Percentiles rank a stretch among this genome's conserved stretches.
These are phyloP conservation scores for Dictyostelium purpureum DNA, from an alignment of 78 protist species.

Conservation along the genomic window DNA sequence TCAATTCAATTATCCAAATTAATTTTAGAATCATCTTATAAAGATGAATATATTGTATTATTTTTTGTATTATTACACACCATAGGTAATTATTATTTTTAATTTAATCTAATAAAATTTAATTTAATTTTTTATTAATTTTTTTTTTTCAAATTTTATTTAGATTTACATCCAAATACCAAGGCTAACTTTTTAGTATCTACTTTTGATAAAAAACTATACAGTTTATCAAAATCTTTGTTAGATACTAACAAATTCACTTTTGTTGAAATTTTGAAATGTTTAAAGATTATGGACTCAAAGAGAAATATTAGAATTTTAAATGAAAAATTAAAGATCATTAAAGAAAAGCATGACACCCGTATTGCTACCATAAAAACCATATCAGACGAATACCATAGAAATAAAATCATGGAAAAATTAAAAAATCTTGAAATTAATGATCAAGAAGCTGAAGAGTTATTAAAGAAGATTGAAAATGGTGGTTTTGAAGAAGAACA, in stretches of 20 bases:
- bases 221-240: background rate
- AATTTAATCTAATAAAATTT: background rate
- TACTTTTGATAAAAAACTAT: constrained; percentile 18
- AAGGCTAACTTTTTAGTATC: constrained; percentile 17
- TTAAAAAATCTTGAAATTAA: too few relatives aligned
- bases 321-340: background rate
- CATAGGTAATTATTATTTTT: constrained; percentile 5
- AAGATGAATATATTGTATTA: constrained; percentile 40
- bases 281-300: constrained; percentile 73
- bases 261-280: constrained; percentile 71
- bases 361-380: constrained; percentile 2
- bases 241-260: constrained; percentile 48
- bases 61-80: constrained; percentile 40
- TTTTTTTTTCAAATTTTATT: background rate
- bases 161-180: constrained; percentile 50
- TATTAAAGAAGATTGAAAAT: too few relatives aligned
- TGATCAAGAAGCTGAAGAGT: too few relatives aligned
- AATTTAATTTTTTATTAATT: background rate
- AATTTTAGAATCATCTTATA: constrained; percentile 24
- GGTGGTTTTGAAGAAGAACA: too few relatives aligned
- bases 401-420: background rate
- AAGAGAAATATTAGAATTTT: constrained; percentile 34
- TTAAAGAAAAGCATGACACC: background rate
- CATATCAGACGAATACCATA: background rate
- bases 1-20: background rate